Evolutionary conservation across 768 basidiomycete genomes (phyloP), one percentile per base, ranked within the genome.

Genomic region (Multifurca ochricompacta): DNA sequence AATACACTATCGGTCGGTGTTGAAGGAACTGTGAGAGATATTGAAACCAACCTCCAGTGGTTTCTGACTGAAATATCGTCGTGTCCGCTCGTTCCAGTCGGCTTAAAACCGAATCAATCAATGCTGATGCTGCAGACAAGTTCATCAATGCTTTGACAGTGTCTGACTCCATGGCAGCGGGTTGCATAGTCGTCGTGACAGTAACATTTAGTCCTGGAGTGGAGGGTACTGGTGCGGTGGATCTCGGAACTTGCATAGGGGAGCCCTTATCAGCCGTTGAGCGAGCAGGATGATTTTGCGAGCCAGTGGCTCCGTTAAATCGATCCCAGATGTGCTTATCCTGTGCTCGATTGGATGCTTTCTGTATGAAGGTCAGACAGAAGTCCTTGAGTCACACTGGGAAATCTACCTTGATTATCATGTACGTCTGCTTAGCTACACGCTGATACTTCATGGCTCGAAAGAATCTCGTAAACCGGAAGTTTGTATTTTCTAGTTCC

Each of bases 351-450:
- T 42, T 18, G 23, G 41, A 42, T 16, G 23, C 41, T 9, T 7
- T 23, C 41, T 42, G 11, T 5, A 42, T 16, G 25, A 16, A 16
- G 41, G 9, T 42, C 14, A 42, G 41, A 21, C 4, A 42, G 14
- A 25, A 6, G 27, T 5, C 21, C 2, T 25, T 16, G 25, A 3
- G 14, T 27, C 14, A 42, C 14, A 27, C 14, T 3, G 25, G 41
- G 14, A 2, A 7, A 6, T 68, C 69, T 2, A 66, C 69, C 27
- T 23, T 52, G 23, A 66, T 64, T 4, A 71, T 71, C 41, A 63
- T 68, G 14, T 40, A 48, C 8, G 65, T 70, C 27, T 36, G 58
- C 23, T 45, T 53, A 9, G 46, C 27, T 11, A 35, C 34, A 47
- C 46, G 34, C 19, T 47, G 21, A 28, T 25, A 47, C 25, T 35